A percentile compares a stretch with the other conserved stretches of the same genome.
Conservation (phyloP, 306 rosid species). For the Myrica gale region DNA sequence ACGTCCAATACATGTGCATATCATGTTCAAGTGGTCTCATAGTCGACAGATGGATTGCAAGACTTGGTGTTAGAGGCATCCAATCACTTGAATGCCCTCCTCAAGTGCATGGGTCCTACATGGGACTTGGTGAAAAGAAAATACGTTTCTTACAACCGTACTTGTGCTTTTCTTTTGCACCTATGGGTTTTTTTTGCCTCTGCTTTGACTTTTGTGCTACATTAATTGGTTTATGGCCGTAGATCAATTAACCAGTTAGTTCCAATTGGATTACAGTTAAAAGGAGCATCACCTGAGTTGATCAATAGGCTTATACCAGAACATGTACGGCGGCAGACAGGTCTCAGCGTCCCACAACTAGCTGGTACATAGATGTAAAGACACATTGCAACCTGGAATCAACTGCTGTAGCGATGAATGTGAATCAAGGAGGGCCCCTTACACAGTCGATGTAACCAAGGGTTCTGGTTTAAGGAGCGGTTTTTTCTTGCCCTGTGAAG, state of each 20-base stretch:
- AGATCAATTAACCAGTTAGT: background rate
- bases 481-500: slow-evolving; percentile 47
- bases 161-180: background rate
- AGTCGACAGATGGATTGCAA: background rate
- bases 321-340: slow-evolving; percentile 66
- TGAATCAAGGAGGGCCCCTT: slow-evolving; percentile 40
- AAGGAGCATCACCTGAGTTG: slow-evolving; percentile 73
- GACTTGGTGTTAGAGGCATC: too few species aligned
- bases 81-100: background rate
- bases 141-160: background rate
- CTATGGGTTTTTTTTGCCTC: background rate
- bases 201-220: background rate
- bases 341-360: slow-evolving; percentile 50
- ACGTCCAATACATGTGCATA: background rate
- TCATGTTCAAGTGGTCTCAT: background rate
- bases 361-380: slow-evolving; percentile 53
- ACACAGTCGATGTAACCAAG: slow-evolving; percentile 44
- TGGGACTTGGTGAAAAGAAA: background rate
- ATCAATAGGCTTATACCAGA: slow-evolving; percentile 82
- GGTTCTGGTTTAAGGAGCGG: slow-evolving; percentile 48
- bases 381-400: slow-evolving; percentile 37
- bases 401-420: slow-evolving; percentile 38
- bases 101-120: background rate
- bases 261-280: slow-evolving; percentile 47
- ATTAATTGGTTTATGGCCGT: background rate